Conservation (phyloP, 345 rosid genomes). For the Syzygium jambos region DNA sequence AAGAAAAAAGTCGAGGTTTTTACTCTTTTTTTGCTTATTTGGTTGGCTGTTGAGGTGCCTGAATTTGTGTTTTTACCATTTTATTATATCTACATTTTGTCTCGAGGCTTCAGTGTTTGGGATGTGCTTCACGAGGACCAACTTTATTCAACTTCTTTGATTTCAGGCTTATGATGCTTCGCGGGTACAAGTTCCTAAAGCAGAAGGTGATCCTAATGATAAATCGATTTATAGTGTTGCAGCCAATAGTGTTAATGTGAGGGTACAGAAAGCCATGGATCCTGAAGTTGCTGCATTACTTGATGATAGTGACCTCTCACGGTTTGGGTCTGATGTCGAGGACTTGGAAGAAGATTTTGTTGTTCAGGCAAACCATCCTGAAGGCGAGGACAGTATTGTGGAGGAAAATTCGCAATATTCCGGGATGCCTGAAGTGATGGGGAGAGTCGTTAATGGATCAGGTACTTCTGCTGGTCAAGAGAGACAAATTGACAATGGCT, state of each 20-base stretch:
- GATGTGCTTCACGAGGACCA: not conserved
- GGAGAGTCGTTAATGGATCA: not conserved
- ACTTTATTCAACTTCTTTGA: not conserved
- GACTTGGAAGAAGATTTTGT: slow-evolving; percentile 93
- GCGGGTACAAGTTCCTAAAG: slow-evolving; percentile 37
- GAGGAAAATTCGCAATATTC: slow-evolving; percentile 11
- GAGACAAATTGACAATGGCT: not conserved
- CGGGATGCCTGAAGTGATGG: slow-evolving; percentile 11
- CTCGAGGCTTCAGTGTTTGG: not conserved
- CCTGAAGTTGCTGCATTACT: slow-evolving; percentile 85
- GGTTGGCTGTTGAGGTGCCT: not conserved
- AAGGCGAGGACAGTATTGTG: slow-evolving; percentile 22
- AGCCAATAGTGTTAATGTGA: slow-evolving; percentile 45
- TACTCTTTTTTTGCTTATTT: not conserved
- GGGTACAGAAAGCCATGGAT: slow-evolving; percentile 53
- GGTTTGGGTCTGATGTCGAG: slow-evolving; percentile 79
- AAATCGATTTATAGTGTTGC: slow-evolving; percentile 48
- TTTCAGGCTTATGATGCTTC: slow-evolving; percentile 88
- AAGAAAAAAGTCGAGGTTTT: no score
- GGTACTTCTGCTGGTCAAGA: slow-evolving; percentile 5
- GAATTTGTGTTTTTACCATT: not conserved
- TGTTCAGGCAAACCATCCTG: slow-evolving; percentile 50
- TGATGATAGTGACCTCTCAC: slow-evolving; percentile 66
- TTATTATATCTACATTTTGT: not conserved
- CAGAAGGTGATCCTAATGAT: slow-evolving; percentile 24